Evolutionary conservation across 2,329 filamentous ascomycete genomes (phyloP), one percentile per base, ranked within the genome.

Genomic region (Colletotrichum acutatum): DNA sequence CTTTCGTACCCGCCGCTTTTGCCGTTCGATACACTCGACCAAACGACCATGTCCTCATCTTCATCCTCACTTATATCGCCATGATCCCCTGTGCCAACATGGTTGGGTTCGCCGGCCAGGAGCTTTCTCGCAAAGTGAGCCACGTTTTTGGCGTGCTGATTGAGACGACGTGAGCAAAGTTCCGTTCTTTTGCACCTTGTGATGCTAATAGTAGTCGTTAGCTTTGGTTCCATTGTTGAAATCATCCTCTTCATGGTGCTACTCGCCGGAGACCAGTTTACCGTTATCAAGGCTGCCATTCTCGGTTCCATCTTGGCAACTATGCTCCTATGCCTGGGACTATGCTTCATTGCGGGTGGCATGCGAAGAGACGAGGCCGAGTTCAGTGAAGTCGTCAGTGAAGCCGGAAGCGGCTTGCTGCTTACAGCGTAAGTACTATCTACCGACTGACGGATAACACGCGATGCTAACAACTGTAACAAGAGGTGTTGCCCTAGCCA

Each of bases 221-320:
- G 85, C 0, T 80, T 95, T 64, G 93, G 93, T 2, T 94, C 93
- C 0, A 83, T 95, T 11, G 94, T 97, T 65, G 94, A 97, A 79
- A 92, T 97, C 69, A 89, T 97, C 59, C 84, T 97, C 34, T 97
- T 97, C 82, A 92, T 96, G 85, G 89, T 95, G 2, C 84, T 97
- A 57, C 86, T 97, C 5, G 81, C 80, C 12, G 81, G 85, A 2
- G 76, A 85, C 64, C 82, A 85, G 80, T 91, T 92, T 72, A 86
- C 88, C n/a, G 93, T 97, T 76, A 94, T 97, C 77, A 90, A 94
- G 79, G 94, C 94, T 66, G 94, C 95, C 30, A 95, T 97, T 68
- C 84, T 97, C 0, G 94, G 95, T 46, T 96, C 94, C 0, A 93
- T 97, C 57, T 82, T 97, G 42, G 94, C 95, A 14, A 97, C 95